Evolutionary conservation across 257 asterid species (phyloP).

Genomic region (Cordia subcordata): DNA sequence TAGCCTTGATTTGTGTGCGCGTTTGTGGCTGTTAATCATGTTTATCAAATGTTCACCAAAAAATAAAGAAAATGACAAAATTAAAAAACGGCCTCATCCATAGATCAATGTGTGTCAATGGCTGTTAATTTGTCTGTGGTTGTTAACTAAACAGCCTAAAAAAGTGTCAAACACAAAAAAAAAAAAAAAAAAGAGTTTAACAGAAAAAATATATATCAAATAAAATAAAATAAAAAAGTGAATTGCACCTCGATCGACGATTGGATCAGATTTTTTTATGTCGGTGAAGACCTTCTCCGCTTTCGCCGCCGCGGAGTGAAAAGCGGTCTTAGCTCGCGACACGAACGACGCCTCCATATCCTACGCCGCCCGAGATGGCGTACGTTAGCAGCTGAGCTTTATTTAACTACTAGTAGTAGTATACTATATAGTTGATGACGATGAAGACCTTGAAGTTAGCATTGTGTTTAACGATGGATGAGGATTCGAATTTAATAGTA

Average conservation of each 20-base stretch:
- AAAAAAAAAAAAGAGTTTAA: background rate
- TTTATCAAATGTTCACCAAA: background rate
- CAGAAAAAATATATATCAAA: slow-evolving; percentile 4
- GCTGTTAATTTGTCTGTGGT: background rate
- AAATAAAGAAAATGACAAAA: no score
- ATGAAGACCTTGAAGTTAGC: background rate
- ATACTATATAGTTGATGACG: background rate
- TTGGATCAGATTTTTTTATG: slow-evolving; percentile 71
- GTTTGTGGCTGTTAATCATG: no score
- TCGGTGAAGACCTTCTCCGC: slow-evolving; percentile 98
- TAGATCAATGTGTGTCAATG: background rate
- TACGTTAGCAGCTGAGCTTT: slow-evolving; percentile 15
- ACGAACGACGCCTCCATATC: slow-evolving; percentile 85
- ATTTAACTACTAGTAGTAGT: no score
- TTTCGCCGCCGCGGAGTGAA: slow-evolving; percentile 97
- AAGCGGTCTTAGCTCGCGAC: slow-evolving; percentile 88
- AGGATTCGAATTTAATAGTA: background rate
- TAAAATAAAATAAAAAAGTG: slow-evolving; percentile 14
- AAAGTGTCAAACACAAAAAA: background rate
- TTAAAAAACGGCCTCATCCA: background rate
- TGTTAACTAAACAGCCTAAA: no score
- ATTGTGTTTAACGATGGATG: no score
- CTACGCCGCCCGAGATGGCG: slow-evolving; percentile 24
- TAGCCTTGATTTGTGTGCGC: no score
- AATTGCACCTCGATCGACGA: slow-evolving; percentile 43